A percentile compares a stretch with the other conserved stretches of the same genome.
Conservation (phyloP, 805 yeast genomes). For the Ascoidea rubescens region DNA sequence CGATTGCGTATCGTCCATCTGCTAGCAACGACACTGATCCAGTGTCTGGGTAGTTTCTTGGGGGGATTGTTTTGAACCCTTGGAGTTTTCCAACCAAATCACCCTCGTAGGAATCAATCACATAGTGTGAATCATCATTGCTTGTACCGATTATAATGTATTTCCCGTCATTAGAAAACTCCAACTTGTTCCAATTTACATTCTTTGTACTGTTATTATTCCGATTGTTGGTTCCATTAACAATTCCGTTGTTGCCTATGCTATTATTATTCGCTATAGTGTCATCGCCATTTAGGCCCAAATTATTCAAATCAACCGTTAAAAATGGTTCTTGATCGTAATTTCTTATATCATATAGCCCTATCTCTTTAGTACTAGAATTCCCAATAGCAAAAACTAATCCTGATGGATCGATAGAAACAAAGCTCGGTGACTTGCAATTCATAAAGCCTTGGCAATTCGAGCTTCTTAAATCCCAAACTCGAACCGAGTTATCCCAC, state of each 20-base stretch:
- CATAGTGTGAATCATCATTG: conserved; percentile 27
- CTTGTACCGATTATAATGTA: conserved; percentile 40
- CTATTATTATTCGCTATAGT: conserved; percentile 8
- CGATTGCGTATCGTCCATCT: conserved; percentile 48
- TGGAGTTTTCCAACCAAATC: conserved; percentile 27
- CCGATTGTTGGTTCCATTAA: background rate
- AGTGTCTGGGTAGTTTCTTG: conserved; percentile 29
- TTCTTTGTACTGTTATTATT: conserved; percentile 6
- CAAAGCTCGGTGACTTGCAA: conserved; percentile 36
- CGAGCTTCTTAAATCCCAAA: conserved; percentile 76
- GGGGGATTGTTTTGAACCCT: conserved; percentile 35
- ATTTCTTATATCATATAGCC: conserved; percentile 47
- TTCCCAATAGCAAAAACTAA: conserved; percentile 61
- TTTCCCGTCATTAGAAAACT: conserved; percentile 71
- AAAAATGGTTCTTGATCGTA: conserved; percentile 46
- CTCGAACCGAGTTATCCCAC: conserved; percentile 62
- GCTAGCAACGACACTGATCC: conserved; percentile 51
- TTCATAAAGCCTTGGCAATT: conserved; percentile 50
- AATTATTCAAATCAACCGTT: conserved; percentile 21
- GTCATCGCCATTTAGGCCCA: background rate
- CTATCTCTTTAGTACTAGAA: conserved; percentile 26
- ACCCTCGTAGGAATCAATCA: conserved; percentile 64
- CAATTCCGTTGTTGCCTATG: background rate
- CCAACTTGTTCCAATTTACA: conserved; percentile 46
- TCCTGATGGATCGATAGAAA: conserved; percentile 79